Conservation (phyloP, 805 yeast species). For the Sugiyamaella lignohabitans region DNA sequence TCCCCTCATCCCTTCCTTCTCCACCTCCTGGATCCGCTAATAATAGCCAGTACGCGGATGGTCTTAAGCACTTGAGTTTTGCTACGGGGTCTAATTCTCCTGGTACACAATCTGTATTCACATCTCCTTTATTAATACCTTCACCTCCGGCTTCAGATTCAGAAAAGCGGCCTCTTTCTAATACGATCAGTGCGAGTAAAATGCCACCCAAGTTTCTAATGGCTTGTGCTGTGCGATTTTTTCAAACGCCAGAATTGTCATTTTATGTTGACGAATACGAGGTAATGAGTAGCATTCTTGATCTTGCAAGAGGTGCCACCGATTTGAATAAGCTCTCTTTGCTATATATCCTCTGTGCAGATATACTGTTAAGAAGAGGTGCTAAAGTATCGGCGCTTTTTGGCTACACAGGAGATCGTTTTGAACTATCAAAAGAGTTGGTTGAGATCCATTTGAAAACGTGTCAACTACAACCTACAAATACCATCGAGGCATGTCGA, state of each 20-base stretch:
- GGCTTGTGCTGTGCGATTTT: constrained; percentile 7
- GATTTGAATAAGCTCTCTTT: constrained; percentile 1
- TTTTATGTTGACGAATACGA: constrained; percentile 4
- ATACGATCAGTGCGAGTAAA: background rate
- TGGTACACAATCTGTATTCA: background rate
- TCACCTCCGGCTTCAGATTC: background rate
- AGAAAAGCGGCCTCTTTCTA: background rate
- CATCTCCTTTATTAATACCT: background rate
- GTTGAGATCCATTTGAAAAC: constrained; percentile 6
- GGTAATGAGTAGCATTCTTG: constrained; percentile 2
- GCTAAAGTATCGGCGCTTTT: constrained; percentile 1
- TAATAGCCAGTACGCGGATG: no score
- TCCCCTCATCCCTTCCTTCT: background rate
- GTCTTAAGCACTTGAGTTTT: no score
- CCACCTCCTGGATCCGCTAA: background rate
- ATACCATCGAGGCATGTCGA: background rate
- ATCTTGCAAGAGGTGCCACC: background rate
- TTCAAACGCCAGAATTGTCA: constrained; percentile 1
- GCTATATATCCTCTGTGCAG: constrained; percentile 6
- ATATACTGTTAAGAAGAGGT: constrained; percentile 5
- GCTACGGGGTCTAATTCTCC: background rate
- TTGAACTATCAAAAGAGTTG: constrained; percentile 5
- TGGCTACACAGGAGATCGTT: constrained; percentile 2
- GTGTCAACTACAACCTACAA: background rate
- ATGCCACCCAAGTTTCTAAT: constrained; percentile 5